These are phyloP conservation scores for Lagenidium sp. DNA, from an alignment of 352 stramenopile species.

Conservation along the genomic window DNA sequence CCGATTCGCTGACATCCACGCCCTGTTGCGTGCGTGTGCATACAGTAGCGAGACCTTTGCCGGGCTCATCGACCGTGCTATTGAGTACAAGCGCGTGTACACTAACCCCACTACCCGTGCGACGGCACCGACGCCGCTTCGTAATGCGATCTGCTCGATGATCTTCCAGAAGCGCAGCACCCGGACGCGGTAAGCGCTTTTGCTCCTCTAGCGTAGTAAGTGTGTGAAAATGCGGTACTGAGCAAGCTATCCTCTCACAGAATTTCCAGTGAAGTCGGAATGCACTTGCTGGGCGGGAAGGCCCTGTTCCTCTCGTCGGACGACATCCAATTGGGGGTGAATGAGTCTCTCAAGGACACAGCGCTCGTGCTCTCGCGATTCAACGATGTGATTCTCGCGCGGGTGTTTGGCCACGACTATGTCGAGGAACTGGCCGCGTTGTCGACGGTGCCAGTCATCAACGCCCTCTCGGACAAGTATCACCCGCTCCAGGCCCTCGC, in stretches of 20 bases:
- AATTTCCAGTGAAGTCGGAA: conserved; percentile 94
- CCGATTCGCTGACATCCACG: too few species aligned
- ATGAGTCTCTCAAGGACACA: conserved; percentile 93
- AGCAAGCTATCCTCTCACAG: too few species aligned
- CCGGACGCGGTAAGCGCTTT: conserved; percentile 49
- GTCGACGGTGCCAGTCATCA: conserved; percentile 95
- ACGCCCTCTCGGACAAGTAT: conserved; percentile 96
- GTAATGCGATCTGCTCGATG: conserved; percentile 81
- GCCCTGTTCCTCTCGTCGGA: conserved; percentile 95
- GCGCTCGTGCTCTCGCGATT: conserved; percentile 89
- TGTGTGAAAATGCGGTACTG: too few species aligned
- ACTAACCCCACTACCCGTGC: conserved; percentile 40
- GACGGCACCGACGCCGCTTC: conserved; percentile 30
- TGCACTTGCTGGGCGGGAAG: conserved; percentile 94
- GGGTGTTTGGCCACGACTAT: conserved; percentile 91
- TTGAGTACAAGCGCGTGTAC: conserved; percentile 64
- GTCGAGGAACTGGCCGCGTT: conserved; percentile 87
- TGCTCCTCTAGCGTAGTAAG: too few species aligned
- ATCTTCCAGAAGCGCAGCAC: conserved; percentile 94
- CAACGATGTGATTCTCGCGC: conserved; percentile 95
- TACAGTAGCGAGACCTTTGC: too few species aligned
- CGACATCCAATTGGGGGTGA: conserved; percentile 98
- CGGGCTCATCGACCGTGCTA: conserved; percentile 52
- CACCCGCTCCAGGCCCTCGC: conserved; percentile 97
- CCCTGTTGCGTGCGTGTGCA: too few species aligned